Evolutionary conservation across 2,329 filamentous ascomycete species (phyloP).

Genomic region (Neopestalotiopsis rosae): DNA sequence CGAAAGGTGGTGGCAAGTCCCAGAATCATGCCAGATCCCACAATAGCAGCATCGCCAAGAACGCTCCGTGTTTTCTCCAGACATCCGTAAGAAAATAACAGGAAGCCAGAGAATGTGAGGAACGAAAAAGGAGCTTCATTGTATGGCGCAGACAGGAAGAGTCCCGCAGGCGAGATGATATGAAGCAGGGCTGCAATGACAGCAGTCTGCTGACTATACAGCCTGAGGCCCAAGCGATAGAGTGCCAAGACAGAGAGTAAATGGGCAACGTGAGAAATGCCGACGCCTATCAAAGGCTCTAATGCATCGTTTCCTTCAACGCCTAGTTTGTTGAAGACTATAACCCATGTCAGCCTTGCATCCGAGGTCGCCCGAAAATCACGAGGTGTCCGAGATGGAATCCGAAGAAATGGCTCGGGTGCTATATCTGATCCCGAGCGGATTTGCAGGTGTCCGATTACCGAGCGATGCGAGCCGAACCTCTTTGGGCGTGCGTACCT

Average conservation of each 20-base stretch:
- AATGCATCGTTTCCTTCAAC: slow-evolving; percentile 29
- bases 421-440: neutral
- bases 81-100: slow-evolving; percentile 66
- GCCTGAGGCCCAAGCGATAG: slow-evolving; percentile 65
- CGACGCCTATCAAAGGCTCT: slow-evolving; percentile 63
- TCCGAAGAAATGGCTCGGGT: slow-evolving; percentile 1
- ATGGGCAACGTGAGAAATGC: slow-evolving; percentile 76
- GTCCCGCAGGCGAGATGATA: slow-evolving; percentile 82
- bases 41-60: slow-evolving; percentile 53
- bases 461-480: neutral
- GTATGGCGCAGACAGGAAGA: slow-evolving; percentile 90
- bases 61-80: slow-evolving; percentile 35
- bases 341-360: neutral
- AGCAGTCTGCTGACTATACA: slow-evolving; percentile 62
- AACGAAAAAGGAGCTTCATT: slow-evolving; percentile 80
- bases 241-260: slow-evolving; percentile 76
- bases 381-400: slow-evolving; percentile 8
- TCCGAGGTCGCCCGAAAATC: neutral
- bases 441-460: neutral
- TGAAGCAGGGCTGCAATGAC: slow-evolving; percentile 77
- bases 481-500: slow-evolving; percentile 32
- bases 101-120: slow-evolving; percentile 75
- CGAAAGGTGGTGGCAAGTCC: slow-evolving; percentile 76
- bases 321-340: slow-evolving; percentile 33
- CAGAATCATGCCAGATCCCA: slow-evolving; percentile 72